Base-by-base conservation (phyloP, 768 basidiomycete genomes). In the Clitopilus passeckerianus region DNA sequence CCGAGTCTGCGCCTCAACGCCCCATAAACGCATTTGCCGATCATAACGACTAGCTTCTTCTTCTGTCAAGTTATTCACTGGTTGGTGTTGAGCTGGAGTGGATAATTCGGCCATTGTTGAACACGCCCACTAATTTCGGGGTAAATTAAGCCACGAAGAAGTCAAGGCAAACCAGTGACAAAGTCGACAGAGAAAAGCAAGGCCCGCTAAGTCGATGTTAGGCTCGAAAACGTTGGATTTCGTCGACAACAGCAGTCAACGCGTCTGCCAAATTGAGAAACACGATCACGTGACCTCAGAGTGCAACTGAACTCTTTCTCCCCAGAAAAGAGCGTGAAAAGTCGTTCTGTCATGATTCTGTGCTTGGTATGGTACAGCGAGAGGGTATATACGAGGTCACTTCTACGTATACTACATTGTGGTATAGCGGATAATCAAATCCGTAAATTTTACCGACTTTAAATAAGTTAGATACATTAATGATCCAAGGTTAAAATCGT, bases 11-110 rank as follows among this genome's bases (percentile, higher is more conserved):
- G 97, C 97, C 71, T 98, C 97, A 43, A 98, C 84, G 50, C 97
- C 97, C 97, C 97, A 99, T 65, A 98, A 75, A 30, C 96, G 86
- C 77, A 98, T 97, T 73, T 98, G 95, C 24, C 96, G 87, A 72
- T 98, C 97, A 72, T 98, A 97, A 23, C 97, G 81, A 14, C 90
- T 92, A 22, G 75, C 74, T 71, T 79, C 77, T 77, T 89, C 88
- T 74, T 90, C 88, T 53, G 88, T 89, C 56, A 89, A 81, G 59
- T 80, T 74, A 54, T 76, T 75, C n/a, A 56, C 65, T 59, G 66
- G 73, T 64, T 0, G 64, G 63, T 73, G 86, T 82, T 41, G 81
- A 84, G 33, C 79, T 80, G 64, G 76, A 83, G 15, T 85, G 81
- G 15, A 78, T n/a, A n/a, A n/a, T 77, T 12, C 79, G 85, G 65